A percentile compares a stretch with the other conserved stretches of the same genome.
Conservation (phyloP, 371 early-diverging fungal species). For the Apophysomyces trapeziformis region DNA sequence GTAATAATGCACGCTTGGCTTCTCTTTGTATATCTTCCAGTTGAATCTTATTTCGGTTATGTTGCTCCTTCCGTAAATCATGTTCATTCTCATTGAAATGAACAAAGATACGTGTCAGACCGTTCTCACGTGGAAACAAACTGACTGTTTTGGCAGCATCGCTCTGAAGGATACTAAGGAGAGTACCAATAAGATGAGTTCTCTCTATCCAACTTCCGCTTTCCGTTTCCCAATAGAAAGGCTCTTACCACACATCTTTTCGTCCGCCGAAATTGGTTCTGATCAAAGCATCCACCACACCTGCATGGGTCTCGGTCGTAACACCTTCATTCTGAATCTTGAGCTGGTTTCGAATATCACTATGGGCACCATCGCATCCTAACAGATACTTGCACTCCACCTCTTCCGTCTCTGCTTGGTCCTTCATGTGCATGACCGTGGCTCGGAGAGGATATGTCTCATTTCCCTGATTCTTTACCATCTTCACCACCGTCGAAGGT, state of each 20-base stretch:
- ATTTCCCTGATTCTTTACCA: neutral
- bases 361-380: conserved; percentile 53
- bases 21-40: conserved; percentile 53
- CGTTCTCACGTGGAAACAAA: conserved; percentile 52
- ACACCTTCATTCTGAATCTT: conserved; percentile 43
- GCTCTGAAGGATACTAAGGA: neutral
- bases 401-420: conserved; percentile 32
- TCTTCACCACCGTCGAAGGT: conserved; percentile 39
- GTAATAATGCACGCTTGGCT: conserved; percentile 48
- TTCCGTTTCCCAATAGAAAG: neutral
- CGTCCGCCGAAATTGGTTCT: conserved; percentile 46
- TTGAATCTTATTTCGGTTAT: conserved; percentile 53
- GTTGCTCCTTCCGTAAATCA: conserved; percentile 43
- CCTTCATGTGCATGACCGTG: conserved; percentile 43
- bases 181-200: neutral
- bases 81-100: conserved; percentile 46
- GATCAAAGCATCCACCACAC: conserved; percentile 51
- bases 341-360: conserved; percentile 42
- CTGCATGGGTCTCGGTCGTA: conserved; percentile 49
- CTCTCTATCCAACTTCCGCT: neutral
- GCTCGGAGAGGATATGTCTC: conserved; percentile 34
- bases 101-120: conserved; percentile 49
- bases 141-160: conserved; percentile 32
- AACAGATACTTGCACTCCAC: conserved; percentile 49
- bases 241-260: conserved; percentile 49